phyloP scores from a whole-genome alignment of 1,284 basidiomycete species.

The Pascua guehoae region DNA sequence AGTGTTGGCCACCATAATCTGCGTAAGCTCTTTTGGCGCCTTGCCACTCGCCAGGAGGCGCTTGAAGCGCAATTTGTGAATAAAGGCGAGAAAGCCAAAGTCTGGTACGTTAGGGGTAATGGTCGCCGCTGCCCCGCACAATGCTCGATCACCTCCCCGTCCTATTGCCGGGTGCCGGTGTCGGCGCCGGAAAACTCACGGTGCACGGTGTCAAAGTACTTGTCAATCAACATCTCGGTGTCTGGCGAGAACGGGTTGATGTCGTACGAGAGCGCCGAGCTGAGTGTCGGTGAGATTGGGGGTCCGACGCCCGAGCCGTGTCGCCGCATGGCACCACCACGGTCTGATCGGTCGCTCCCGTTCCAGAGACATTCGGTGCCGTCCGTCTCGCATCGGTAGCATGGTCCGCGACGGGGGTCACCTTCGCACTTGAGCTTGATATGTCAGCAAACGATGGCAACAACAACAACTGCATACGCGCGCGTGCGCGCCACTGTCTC shows the following conservation, averaged over 20 bases:
- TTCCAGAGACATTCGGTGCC: slow-evolving; percentile 5
- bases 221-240: slow-evolving; percentile 6
- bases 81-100: slow-evolving; percentile 19
- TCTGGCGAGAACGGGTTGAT: neutral
- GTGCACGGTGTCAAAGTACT: slow-evolving; percentile 19
- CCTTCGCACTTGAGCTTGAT: slow-evolving; percentile 8
- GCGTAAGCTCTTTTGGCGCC: slow-evolving; percentile 13
- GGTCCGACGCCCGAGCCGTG: neutral
- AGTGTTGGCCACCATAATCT: slow-evolving; percentile 16
- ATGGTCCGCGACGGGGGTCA: slow-evolving; percentile 1
- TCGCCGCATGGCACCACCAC: neutral
- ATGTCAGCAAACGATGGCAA: neutral
- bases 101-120: slow-evolving; percentile 2
- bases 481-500: neutral
- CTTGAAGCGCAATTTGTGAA: slow-evolving; percentile 17
- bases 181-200: slow-evolving; percentile 3
- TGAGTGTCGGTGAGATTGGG: neutral
- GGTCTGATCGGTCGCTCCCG: neutral
- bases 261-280: neutral
- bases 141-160: no score
- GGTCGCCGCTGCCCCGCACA: no score
- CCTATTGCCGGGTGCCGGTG: neutral
- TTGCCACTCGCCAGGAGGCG: slow-evolving; percentile 8
- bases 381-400: slow-evolving; percentile 4
- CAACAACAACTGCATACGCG: no score